Evolutionary conservation across 148 eudicot genomes (phyloP).

Genomic region (Nepenthes gracilis): DNA sequence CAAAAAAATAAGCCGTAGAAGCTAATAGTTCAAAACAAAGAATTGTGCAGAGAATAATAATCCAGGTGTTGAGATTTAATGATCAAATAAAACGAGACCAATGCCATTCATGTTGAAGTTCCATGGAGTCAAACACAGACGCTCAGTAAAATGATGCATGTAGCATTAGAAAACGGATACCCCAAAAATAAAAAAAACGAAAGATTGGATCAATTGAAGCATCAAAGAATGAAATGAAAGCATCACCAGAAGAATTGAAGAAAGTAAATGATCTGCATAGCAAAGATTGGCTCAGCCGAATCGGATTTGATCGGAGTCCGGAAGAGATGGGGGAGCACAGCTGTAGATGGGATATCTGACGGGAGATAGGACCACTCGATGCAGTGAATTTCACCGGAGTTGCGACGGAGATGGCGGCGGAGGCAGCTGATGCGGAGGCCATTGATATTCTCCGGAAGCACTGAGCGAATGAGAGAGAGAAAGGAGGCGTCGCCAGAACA

Average conservation of each 20-base stretch:
- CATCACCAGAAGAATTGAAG: constrained; percentile 25
- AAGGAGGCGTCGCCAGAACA: constrained; percentile 13
- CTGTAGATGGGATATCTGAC: constrained; percentile 19
- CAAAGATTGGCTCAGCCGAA: constrained; percentile 13
- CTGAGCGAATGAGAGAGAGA: constrained; percentile 10
- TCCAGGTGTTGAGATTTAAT: no score
- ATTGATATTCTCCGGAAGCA: constrained; percentile 2
- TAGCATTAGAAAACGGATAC: background rate
- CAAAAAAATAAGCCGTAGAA: no score
- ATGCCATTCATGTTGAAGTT: no score
- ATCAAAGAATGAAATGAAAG: background rate
- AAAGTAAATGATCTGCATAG: constrained; percentile 22
- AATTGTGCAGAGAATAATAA: no score
- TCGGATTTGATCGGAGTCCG: constrained; percentile 7
- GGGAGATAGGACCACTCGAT: constrained; percentile 13
- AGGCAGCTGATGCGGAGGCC: constrained; percentile 32
- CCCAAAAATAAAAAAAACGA: no score
- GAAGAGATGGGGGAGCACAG: constrained; percentile 7
- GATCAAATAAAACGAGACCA: no score
- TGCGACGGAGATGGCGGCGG: constrained; percentile 34
- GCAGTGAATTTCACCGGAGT: constrained; percentile 19
- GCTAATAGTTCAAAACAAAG: no score
- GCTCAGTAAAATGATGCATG: no score
- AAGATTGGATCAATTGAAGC: background rate
- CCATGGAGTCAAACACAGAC: no score